Evolutionary conservation across 1,139 yeast species (phyloP).

Genomic region (Pichia sp.): DNA sequence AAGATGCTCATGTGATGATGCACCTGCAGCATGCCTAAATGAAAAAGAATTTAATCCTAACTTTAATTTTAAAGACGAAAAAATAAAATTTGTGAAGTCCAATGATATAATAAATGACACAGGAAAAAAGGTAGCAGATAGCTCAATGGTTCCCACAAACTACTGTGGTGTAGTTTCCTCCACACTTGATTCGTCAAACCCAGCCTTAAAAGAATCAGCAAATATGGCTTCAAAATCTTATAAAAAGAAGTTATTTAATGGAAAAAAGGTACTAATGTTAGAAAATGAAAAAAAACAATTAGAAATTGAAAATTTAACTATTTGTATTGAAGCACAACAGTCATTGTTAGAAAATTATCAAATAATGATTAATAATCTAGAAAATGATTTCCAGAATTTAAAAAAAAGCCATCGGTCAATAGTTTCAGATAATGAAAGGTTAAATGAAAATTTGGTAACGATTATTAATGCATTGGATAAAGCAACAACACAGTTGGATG

Average conservation of each 20-base stretch:
- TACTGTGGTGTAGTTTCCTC: no score
- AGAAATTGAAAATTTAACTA: neutral
- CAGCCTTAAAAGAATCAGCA: no score
- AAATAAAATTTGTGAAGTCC: no score
- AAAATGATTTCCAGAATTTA: neutral
- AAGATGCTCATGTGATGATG: no score
- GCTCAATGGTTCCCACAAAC: no score
- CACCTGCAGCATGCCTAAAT: no score
- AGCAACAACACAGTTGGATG: neutral
- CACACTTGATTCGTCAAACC: no score
- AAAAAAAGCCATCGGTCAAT: neutral
- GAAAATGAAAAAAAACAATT: neutral
- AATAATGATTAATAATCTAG: neutral
- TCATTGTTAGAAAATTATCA: slow-evolving; percentile 2
- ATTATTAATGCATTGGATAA: neutral
- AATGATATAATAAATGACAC: no score
- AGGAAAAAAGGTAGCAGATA: no score
- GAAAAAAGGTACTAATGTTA: neutral
- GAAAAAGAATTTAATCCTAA: no score
- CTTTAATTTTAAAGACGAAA: no score
- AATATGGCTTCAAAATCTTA: neutral
- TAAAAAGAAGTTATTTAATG: neutral
- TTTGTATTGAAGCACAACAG: neutral
- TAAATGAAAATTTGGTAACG: neutral
- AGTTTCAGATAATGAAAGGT: neutral